Evolutionary conservation across 2,329 filamentous ascomycete species (phyloP), one percentile per base, ranked within the genome.

Genomic region (Monosporascus sp.): DNA sequence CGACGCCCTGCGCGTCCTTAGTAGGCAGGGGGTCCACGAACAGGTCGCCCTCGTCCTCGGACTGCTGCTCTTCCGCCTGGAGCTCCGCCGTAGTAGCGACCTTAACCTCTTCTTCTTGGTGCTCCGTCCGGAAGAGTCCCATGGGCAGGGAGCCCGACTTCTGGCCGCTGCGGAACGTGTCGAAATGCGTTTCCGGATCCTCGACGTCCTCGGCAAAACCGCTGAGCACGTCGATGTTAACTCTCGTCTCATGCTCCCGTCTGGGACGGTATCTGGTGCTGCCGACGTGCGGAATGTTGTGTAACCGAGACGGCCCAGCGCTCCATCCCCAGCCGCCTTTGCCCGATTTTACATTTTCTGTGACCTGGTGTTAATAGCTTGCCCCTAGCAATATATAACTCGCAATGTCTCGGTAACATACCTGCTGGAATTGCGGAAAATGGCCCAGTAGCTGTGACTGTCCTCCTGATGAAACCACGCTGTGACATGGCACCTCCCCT

Each of bases 41-140:
- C 6, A 79, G 70, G 40, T 74, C 74, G 37, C 77, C 74, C 52
- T 77, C 74, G 43, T 75, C 72, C 44, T 70, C 73, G 0, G 71
- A 62, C 51, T 67, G 60, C 2, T 76, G 74, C 54, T 82, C 78
- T 50, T 78, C 75, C 0, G 78, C 79, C 58, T 82, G 78, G 14
- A 83, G 71, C 58, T 84, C 80, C 38, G 78, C 79, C n/a, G 78
- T 77, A 0, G 79, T 82, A 11, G 79, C 77, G 48, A 83, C 77
- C 50, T 78, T 72, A 31, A 80, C 67, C n/a, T 75, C 77, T 24
- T 76, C 70, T 17, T 82, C 77, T 63, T 80, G 77, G 60, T 81
- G 78, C 58, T 81, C 76, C 55, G 73, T 72, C 55, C 81, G 74
- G 58, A 76, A 74, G 58, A 84, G 81, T 48, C 80, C 80, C 70